These are phyloP conservation scores for Claviceps arundinis DNA, from an alignment of 2,329 filamentous ascomycete genomes.

Conservation along the genomic window DNA sequence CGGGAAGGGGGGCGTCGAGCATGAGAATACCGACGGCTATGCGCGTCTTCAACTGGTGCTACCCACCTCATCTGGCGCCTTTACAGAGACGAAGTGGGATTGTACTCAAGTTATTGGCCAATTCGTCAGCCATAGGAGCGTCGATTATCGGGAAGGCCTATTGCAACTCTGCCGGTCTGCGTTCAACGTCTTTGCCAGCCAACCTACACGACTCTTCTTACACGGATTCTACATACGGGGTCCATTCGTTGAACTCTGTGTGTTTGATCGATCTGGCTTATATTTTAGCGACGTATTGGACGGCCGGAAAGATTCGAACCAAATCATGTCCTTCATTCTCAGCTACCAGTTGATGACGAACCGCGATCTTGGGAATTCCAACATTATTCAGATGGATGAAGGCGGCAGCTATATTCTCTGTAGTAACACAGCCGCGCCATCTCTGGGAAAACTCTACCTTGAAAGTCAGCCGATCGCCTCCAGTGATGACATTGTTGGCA, in stretches of 20 bases:
- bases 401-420: slow-evolving; percentile 8
- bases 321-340: slow-evolving; percentile 16
- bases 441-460: neutral
- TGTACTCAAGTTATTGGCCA: slow-evolving; percentile 9
- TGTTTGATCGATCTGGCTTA: slow-evolving; percentile 24
- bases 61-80: neutral
- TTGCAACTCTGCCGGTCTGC: slow-evolving; percentile 9
- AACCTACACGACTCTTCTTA: slow-evolving; percentile 19
- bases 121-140: slow-evolving; percentile 2
- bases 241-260: slow-evolving; percentile 19
- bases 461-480: slow-evolving; percentile 16
- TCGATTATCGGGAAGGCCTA: slow-evolving; percentile 9
- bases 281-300: slow-evolving; percentile 20
- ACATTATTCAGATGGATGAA: slow-evolving; percentile 13
- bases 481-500: slow-evolving; percentile 13
- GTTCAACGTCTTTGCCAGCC: slow-evolving; percentile 16
- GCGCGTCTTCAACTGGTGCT: neutral
- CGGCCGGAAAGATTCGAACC: slow-evolving; percentile 14
- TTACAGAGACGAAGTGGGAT: slow-evolving; percentile 4
- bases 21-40: neutral
- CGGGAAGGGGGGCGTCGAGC: neutral
- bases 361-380: slow-evolving; percentile 13
- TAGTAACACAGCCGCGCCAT: neutral
- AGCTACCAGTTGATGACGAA: slow-evolving; percentile 19
- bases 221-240: slow-evolving; percentile 23